phyloP scores from a whole-genome alignment of 148 eudicot species.

The Arctostaphylos glauca region DNA sequence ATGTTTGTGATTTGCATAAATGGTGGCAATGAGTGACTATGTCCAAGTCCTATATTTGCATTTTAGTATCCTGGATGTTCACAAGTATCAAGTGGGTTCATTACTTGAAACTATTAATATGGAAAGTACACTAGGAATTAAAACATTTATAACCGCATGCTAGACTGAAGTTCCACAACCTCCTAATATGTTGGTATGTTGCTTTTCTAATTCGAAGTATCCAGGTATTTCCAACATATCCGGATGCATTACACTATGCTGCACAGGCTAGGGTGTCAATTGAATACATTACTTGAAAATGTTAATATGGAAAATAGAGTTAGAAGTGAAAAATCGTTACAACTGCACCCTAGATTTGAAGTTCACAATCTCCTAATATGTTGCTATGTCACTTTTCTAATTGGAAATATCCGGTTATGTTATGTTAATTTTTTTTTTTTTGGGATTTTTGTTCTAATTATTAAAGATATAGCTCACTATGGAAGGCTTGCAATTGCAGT shows the following conservation, averaged over 20 bases:
- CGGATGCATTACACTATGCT: not conserved
- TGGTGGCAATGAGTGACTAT: not conserved
- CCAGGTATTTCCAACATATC: not conserved
- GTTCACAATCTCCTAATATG: not conserved
- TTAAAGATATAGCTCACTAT: conserved; percentile 1
- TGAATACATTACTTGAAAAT: not conserved
- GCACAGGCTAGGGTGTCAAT: not conserved
- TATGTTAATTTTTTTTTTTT: not conserved
- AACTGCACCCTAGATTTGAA: not conserved
- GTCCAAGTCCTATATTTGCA: not conserved
- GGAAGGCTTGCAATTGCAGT: conserved; percentile 16
- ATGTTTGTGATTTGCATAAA: not conserved
- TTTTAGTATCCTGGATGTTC: not conserved
- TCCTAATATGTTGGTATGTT: not conserved
- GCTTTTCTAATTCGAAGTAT: not conserved
- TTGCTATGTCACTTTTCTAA: not conserved
- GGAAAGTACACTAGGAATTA: not conserved
- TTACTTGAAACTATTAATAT: not conserved
- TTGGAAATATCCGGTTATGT: not conserved
- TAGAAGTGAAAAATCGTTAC: not conserved
- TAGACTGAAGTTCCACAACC: not conserved
- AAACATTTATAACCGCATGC: not conserved
- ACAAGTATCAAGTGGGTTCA: not conserved
- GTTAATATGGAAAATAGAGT: not conserved
- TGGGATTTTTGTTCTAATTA: not conserved